phyloP scores from a whole-genome alignment of 257 asterid genomes.

The Nyctanthes arbortristis region DNA sequence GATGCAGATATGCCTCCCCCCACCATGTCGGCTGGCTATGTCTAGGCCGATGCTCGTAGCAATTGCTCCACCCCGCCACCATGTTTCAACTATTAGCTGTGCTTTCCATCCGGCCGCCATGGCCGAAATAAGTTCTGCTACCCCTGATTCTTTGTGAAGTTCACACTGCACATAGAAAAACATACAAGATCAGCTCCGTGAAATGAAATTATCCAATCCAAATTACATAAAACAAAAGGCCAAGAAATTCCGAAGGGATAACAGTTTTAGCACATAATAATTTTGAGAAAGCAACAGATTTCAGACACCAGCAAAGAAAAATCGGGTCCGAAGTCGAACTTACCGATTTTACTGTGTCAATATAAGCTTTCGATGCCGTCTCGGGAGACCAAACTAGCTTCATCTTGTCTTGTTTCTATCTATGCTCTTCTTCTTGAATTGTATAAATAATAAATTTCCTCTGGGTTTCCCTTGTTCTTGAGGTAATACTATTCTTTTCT shows the following conservation, averaged over 20 bases:
- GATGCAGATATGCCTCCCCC: conserved; percentile 71
- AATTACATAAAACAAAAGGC: neutral
- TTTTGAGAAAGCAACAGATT: neutral
- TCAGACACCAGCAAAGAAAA: neutral
- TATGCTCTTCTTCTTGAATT: neutral
- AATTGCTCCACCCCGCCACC: conserved; percentile 72
- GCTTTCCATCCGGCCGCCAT: conserved; percentile 98
- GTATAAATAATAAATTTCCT: too few relatives aligned
- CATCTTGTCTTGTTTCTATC: conserved; percentile 26
- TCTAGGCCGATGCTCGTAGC: conserved; percentile 76
- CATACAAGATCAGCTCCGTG: neutral
- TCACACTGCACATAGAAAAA: conserved; percentile 43
- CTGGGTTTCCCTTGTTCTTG: neutral
- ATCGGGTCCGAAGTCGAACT: conserved; percentile 21
- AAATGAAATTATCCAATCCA: neutral
- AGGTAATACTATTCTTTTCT: conserved; percentile 35
- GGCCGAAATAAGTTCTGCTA: conserved; percentile 74
- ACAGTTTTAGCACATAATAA: too few relatives aligned
- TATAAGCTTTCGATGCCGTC: conserved; percentile 72
- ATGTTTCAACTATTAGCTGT: conserved; percentile 70
- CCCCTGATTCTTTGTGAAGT: conserved; percentile 50
- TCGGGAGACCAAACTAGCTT: conserved; percentile 97
- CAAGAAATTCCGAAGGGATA: too few relatives aligned
- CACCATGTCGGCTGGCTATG: conserved; percentile 63
- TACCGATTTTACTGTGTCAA: conserved; percentile 85